phyloP scores from a whole-genome alignment of 208 protist species.

The Leishmania turanica region DNA sequence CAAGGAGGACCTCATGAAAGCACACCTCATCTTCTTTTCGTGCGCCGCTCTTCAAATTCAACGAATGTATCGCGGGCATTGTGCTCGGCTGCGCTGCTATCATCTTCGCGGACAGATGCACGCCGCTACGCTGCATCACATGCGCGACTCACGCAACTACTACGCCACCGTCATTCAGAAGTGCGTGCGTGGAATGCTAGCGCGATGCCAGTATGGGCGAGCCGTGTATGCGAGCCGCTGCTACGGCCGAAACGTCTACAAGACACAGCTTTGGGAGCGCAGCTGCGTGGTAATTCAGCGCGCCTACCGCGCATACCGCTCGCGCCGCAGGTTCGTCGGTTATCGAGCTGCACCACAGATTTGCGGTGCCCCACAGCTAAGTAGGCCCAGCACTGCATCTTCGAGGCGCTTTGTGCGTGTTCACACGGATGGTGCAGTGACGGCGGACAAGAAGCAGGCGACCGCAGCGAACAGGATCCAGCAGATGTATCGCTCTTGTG shows the following conservation, averaged over 20 bases:
- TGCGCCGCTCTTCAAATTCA: constrained; percentile 77
- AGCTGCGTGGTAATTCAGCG: constrained; percentile 65
- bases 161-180: constrained; percentile 84
- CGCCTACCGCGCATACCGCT: constrained; percentile 49
- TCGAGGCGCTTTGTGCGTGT: background rate
- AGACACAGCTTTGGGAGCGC: constrained; percentile 40
- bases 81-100: constrained; percentile 42
- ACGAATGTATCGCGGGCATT: constrained; percentile 69
- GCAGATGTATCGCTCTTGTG: constrained; percentile 24
- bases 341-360: background rate
- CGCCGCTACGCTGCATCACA: constrained; percentile 61
- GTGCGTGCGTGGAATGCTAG: constrained; percentile 65
- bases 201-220: constrained; percentile 49
- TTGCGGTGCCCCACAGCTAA: background rate
- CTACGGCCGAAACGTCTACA: constrained; percentile 75
- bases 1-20: constrained; percentile 7
- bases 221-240: constrained; percentile 54
- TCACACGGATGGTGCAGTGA: background rate
- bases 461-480: constrained; percentile 28
- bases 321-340: constrained; percentile 10
- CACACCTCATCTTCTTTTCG: constrained; percentile 21
- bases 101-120: constrained; percentile 38
- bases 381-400: background rate
- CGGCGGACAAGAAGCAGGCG: background rate
- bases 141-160: constrained; percentile 61